phyloP scores from a whole-genome alignment of 345 rosid genomes.

The Aquilaria malaccensis region DNA sequence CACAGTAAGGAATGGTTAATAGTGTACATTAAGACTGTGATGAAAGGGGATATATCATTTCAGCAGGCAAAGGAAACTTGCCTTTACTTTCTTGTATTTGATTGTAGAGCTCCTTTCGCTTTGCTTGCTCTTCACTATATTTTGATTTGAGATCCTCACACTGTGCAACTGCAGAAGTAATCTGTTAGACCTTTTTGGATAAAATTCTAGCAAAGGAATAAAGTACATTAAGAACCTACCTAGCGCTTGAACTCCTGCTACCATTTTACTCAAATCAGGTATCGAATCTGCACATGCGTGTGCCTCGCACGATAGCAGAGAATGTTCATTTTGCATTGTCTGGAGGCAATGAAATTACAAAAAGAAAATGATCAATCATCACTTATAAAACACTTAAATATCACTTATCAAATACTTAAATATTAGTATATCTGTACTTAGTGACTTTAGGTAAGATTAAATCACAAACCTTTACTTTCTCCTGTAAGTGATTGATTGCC shows the following conservation, averaged over 20 bases:
- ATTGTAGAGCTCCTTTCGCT: constrained; percentile 86
- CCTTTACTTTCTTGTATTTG: constrained; percentile 91
- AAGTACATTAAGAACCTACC: constrained; percentile 38
- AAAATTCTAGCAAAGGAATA: constrained; percentile 7
- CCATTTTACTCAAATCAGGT: constrained; percentile 79
- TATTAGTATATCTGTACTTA: constrained; percentile 1
- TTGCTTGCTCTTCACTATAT: constrained; percentile 75
- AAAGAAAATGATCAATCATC: constrained; percentile 1
- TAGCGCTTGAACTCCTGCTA: constrained; percentile 75
- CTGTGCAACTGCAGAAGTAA: constrained; percentile 55
- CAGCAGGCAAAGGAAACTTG: constrained; percentile 7
- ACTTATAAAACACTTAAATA: not conserved
- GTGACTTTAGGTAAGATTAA: constrained; percentile 7
- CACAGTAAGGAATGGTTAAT: not conserved
- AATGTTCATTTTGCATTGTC: constrained; percentile 83
- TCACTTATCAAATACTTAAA: not conserved
- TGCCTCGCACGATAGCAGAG: constrained; percentile 68
- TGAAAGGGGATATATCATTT: constrained; percentile 7
- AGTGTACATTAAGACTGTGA: not conserved
- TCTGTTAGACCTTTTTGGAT: constrained; percentile 13
- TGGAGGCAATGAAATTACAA: constrained; percentile 19
- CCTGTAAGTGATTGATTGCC: constrained; percentile 43
- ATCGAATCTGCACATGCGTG: constrained; percentile 75
- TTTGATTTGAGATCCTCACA: constrained; percentile 87
- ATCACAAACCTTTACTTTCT: constrained; percentile 52